These are phyloP conservation scores for Saccharomyces hybrid DNA, from an alignment of 1,139 yeast species.

Conservation along the genomic window DNA sequence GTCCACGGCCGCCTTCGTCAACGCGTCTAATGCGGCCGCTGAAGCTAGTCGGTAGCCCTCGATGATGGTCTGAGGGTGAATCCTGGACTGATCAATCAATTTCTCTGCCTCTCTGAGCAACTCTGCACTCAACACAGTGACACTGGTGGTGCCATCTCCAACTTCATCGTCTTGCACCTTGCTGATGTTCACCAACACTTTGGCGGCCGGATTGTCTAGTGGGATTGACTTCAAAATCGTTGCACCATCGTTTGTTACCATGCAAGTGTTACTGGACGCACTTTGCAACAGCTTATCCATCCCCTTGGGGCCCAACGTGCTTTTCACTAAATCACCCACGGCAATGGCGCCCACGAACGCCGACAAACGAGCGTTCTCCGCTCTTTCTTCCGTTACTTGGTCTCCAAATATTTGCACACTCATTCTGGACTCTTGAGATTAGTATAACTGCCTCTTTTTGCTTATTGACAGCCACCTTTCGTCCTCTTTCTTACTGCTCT, in stretches of 20 bases:
- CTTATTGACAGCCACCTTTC: neutral
- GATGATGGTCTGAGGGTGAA: constrained; percentile 95
- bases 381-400: constrained; percentile 95
- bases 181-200: constrained; percentile 82
- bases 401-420: constrained; percentile 89
- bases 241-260: constrained; percentile 97
- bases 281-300: constrained; percentile 94
- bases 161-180: constrained; percentile 44
- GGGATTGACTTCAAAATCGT: constrained; percentile 92
- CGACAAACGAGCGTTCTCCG: constrained; percentile 93
- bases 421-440: constrained; percentile 14
- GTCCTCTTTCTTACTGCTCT: neutral
- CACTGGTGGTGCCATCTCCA: constrained; percentile 99
- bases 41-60: constrained; percentile 92
- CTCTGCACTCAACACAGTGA: constrained; percentile 88
- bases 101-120: constrained; percentile 91
- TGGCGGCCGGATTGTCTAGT: constrained; percentile 97
- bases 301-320: constrained; percentile 96
- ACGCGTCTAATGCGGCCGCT: constrained; percentile 71
- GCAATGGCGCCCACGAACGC: constrained; percentile 99
- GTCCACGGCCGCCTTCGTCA: constrained; percentile 72
- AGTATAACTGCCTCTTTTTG: neutral
- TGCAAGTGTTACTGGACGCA: constrained; percentile 65
- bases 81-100: constrained; percentile 72
- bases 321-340: constrained; percentile 92